These are phyloP conservation scores for Uronychia binucleata DNA, from an alignment of 73 alveolate species.

Conservation along the genomic window DNA sequence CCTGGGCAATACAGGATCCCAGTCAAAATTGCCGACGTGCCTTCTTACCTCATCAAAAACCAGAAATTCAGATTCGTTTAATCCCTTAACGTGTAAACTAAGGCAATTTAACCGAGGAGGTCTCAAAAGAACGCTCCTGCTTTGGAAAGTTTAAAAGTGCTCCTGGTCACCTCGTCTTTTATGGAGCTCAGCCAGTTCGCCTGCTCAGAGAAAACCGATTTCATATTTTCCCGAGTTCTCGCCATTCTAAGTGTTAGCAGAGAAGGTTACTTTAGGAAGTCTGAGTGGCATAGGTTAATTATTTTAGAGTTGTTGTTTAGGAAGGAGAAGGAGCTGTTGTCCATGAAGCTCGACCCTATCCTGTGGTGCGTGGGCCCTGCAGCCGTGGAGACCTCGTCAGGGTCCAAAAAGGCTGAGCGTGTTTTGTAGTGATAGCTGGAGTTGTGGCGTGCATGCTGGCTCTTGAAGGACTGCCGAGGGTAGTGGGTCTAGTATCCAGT, in stretches of 20 bases:
- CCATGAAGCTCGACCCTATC: background rate
- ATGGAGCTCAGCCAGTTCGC: background rate
- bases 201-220: background rate
- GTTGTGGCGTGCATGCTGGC: background rate
- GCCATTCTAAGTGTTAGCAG: background rate
- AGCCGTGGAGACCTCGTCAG: background rate
- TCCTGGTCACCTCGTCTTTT: background rate
- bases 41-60: background rate
- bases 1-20: slow-evolving; percentile 43
- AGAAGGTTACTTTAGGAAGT: background rate
- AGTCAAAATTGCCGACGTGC: slow-evolving; percentile 23
- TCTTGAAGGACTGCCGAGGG: background rate
- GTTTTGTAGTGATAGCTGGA: background rate
- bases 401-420: background rate
- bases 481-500: background rate
- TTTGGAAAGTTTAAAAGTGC: background rate
- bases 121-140: background rate
- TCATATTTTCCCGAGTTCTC: background rate
- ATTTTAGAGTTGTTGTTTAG: background rate
- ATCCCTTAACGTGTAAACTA: background rate
- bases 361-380: background rate
- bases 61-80: background rate
- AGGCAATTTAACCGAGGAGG: background rate
- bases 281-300: background rate
- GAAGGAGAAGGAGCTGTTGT: background rate